Base-by-base conservation (phyloP, 2,329 filamentous ascomycete genomes). In the Verticillium alfalfae region DNA sequence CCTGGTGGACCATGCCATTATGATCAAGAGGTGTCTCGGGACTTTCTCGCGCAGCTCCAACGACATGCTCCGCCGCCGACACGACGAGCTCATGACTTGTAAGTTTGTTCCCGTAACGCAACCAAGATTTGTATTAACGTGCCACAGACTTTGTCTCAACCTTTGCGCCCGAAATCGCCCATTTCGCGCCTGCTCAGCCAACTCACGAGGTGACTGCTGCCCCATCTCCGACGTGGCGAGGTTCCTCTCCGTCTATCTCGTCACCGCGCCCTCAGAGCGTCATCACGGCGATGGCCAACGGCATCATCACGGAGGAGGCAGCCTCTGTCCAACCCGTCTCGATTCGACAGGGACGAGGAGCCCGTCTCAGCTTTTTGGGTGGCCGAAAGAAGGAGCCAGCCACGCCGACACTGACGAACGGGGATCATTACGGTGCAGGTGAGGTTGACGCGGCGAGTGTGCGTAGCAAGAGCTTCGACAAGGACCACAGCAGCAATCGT, bases 1-100 rank as follows among this genome's bases (percentile, higher is more conserved):
- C 0, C 82, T 98, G 36, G 84, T 96, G 52, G 95, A 98, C 70
- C 93, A 98, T 73, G 92, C 92, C 2, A 84, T 96, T 63, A 88
- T 92, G 73, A 87, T 98, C 68, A 93, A 94, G 77, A 88, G 92
- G 66, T 94, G 92, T 69, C 76, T 98, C 65, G 81, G 81, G 4
- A 81, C 88, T 67, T 91, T 92, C 73, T 82, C 83, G 62, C 86
- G 84, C 73, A 87, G 82, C 78, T 83, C 75, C 45, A 86, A 84
- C 73, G 85, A 80, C 73, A 82, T 78, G 74, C 86, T 84, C 72
- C 80, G 75, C 68, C 79, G 75, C 64, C 79, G 78, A 55, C 79
- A 84, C 37, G 82, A 85, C 69, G 86, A 90, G 71, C 78, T 92
- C 39, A 80, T 84, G 64, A 80, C 80, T 74, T 82, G 89, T 92